Evolutionary conservation across 768 basidiomycete species (phyloP).

Genomic region (Phanerochaete sordida): DNA sequence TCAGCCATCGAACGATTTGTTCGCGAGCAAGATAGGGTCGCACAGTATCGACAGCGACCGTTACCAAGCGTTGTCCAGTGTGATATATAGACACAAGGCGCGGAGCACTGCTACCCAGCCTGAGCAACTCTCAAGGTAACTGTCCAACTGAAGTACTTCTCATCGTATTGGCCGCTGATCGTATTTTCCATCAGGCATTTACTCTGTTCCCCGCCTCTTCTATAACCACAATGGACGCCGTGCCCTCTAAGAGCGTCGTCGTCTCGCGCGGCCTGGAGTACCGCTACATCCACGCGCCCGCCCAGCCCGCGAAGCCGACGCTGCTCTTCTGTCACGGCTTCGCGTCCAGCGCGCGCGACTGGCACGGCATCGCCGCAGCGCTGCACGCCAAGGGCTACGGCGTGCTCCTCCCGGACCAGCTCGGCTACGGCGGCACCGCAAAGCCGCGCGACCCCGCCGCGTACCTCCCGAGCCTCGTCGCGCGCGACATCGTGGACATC

Average conservation of each 20-base stretch:
- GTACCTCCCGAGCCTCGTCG: conserved; percentile 24
- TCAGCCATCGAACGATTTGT: too few relatives aligned
- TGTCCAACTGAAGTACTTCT: too few relatives aligned
- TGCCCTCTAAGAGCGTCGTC: conserved; percentile 22
- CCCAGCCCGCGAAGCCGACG: conserved; percentile 30
- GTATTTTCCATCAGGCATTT: too few relatives aligned
- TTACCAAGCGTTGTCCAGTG: too few relatives aligned
- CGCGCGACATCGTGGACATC: conserved; percentile 30
- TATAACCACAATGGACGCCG: too few relatives aligned
- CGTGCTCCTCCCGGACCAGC: conserved; percentile 44
- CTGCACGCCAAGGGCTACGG: conserved; percentile 40
- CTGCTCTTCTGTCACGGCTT: conserved; percentile 46
- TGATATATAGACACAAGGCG: too few relatives aligned
- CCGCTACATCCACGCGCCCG: conserved; percentile 24
- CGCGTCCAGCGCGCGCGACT: conserved; percentile 38
- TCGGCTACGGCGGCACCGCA: conserved; percentile 46
- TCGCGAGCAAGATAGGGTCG: too few relatives aligned
- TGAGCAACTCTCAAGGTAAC: too few relatives aligned
- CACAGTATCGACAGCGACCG: too few relatives aligned
- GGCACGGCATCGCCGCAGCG: conserved; percentile 36
- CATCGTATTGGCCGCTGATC: too few relatives aligned
- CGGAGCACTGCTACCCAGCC: too few relatives aligned
- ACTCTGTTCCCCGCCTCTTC: too few relatives aligned
- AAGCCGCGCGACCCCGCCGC: conserved; percentile 30
- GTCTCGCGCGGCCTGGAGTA: conserved; percentile 12